Evolutionary conservation across 2,329 filamentous ascomycete species (phyloP).

Genomic region (Stenocarpella maydis): DNA sequence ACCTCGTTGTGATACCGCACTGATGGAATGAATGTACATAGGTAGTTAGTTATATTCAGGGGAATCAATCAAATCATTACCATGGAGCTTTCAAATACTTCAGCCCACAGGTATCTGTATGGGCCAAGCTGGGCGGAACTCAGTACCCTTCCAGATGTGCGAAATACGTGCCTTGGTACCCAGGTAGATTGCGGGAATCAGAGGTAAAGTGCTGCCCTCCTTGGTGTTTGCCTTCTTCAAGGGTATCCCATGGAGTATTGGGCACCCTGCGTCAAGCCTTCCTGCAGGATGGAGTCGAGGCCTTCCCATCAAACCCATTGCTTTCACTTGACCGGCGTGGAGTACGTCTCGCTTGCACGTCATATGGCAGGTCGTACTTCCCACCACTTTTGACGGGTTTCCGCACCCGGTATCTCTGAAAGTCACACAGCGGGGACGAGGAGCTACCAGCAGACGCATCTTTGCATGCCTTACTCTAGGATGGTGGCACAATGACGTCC

Average conservation of each 20-base stretch:
- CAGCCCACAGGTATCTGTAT: not conserved
- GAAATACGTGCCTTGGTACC: not conserved
- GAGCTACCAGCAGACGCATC: not conserved
- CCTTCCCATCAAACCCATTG: not conserved
- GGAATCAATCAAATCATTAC: no score
- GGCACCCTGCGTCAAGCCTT: slow-evolving; percentile 21
- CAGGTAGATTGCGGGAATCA: not conserved
- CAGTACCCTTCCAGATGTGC: no score
- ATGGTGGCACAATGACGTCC: slow-evolving; percentile 22
- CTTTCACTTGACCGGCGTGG: slow-evolving; percentile 18
- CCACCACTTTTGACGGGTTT: not conserved
- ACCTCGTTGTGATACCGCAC: not conserved
- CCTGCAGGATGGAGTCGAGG: slow-evolving; percentile 14
- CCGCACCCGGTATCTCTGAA: not conserved
- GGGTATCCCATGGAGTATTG: not conserved
- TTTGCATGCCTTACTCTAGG: not conserved
- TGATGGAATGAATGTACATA: not conserved
- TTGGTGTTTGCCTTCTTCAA: not conserved
- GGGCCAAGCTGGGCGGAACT: not conserved
- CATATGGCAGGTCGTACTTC: slow-evolving; percentile 14
- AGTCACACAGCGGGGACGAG: not conserved
- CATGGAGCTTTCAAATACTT: not conserved
- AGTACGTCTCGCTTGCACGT: not conserved
- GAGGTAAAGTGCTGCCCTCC: not conserved
- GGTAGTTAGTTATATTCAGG: no score